Evolutionary conservation across 768 basidiomycete species (phyloP).

Genomic region (Leccinellum rugosiceps): DNA sequence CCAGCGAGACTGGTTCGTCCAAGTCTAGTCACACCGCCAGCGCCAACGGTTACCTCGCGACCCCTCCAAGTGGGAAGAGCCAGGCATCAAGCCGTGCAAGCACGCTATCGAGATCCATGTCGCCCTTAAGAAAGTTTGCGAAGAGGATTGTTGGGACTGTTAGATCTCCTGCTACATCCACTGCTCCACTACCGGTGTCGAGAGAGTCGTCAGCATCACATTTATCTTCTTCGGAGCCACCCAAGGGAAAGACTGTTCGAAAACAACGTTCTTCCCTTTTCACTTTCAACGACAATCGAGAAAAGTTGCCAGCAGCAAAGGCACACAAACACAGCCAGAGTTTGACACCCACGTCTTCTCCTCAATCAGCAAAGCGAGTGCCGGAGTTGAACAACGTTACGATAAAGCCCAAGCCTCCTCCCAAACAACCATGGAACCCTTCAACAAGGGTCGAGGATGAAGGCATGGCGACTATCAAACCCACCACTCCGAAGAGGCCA

Average conservation of each 20-base stretch:
- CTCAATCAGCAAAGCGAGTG: slow-evolving; percentile 35
- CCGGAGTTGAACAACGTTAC: slow-evolving; percentile 39
- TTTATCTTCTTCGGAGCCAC: slow-evolving; percentile 54
- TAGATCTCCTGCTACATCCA: slow-evolving; percentile 37
- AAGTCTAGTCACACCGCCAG: slow-evolving; percentile 49
- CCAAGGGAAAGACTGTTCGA: slow-evolving; percentile 35
- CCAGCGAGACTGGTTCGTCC: slow-evolving; percentile 71
- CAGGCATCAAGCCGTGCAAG: slow-evolving; percentile 39
- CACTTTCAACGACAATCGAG: slow-evolving; percentile 41
- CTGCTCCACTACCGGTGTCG: slow-evolving; percentile 46
- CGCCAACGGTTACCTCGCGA: slow-evolving; percentile 59
- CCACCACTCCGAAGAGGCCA: slow-evolving; percentile 47
- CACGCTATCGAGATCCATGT: slow-evolving; percentile 70
- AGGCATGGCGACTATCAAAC: slow-evolving; percentile 44
- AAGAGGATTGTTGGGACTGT: slow-evolving; percentile 57
- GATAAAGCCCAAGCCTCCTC: slow-evolving; percentile 34
- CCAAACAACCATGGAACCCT: slow-evolving; percentile 70
- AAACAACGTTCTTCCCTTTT: slow-evolving; percentile 68
- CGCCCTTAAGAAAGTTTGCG: slow-evolving; percentile 77
- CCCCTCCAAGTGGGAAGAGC: slow-evolving; percentile 51
- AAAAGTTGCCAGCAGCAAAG: slow-evolving; percentile 52
- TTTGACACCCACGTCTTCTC: slow-evolving; percentile 67
- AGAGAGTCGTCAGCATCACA: slow-evolving; percentile 38
- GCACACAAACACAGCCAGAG: slow-evolving; percentile 70
- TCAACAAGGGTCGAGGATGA: slow-evolving; percentile 72